Evolutionary conservation across 331 rosid genomes (phyloP).

Genomic region (Telfairia occidentalis): DNA sequence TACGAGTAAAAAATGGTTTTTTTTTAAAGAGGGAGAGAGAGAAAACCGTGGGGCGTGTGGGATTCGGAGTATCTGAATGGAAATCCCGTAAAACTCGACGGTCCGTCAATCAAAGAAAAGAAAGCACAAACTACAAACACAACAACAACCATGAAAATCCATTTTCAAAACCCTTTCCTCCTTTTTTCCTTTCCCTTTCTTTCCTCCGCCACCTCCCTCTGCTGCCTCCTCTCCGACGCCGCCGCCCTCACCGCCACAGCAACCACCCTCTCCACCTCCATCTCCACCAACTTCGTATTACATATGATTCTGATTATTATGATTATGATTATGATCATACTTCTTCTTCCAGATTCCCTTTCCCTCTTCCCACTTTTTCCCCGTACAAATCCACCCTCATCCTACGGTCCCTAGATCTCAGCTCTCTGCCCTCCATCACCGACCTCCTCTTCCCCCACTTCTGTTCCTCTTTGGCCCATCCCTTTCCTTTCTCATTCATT

Average conservation of each 20-base stretch:
- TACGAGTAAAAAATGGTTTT: too few relatives aligned
- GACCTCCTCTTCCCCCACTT: neutral
- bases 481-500: neutral
- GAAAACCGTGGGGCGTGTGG: neutral
- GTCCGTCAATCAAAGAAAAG: constrained; percentile 4
- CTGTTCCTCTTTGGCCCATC: constrained; percentile 2
- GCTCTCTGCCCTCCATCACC: neutral
- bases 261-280: neutral
- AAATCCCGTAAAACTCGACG: constrained; percentile 6
- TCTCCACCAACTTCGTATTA: neutral
- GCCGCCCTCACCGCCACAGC: neutral
- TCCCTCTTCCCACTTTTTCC: neutral
- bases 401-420: constrained; percentile 1
- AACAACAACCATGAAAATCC: neutral
- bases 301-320: neutral
- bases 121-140: neutral
- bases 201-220: neutral
- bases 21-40: too few relatives aligned
- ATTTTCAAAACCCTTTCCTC: neutral
- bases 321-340: neutral
- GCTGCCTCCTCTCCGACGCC: neutral
- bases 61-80: neutral
- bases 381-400: constrained; percentile 5
- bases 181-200: neutral
- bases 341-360: neutral